Conservation (phyloP, 176 grass and related monocot species). For the Eremochloa ophiuroides region DNA sequence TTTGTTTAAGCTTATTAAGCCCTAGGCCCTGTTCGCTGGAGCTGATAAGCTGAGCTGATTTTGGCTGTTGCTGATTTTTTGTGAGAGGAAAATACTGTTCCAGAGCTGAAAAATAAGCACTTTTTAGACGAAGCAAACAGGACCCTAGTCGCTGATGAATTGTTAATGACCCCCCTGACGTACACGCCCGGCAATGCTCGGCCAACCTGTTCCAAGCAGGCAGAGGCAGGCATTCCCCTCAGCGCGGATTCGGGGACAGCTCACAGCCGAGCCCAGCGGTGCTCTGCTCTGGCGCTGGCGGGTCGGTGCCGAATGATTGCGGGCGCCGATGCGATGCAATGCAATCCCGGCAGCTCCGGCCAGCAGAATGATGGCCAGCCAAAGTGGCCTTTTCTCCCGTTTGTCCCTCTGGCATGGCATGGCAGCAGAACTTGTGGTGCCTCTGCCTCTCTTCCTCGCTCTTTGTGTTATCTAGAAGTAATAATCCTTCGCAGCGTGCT, state of each 20-base stretch:
- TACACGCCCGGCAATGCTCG: not conserved
- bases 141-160: not conserved
- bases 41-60: too few species aligned
- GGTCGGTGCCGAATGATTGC: conserved; percentile 10
- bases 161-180: conserved; percentile 13
- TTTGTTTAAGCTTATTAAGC: not conserved
- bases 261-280: not conserved
- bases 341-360: too few species aligned
- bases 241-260: conserved; percentile 2
- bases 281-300: not conserved
- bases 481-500: too few species aligned
- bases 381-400: conserved; percentile 11
- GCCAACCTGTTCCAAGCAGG: conserved; percentile 33
- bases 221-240: not conserved
- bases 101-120: too few species aligned
- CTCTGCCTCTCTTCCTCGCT: too few species aligned
- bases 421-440: not conserved
- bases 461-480: too few species aligned
- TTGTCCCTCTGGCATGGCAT: not conserved
- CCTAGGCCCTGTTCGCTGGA: too few species aligned
- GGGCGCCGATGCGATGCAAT: too few species aligned
- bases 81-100: too few species aligned
- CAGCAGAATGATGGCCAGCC: conserved; percentile 14
- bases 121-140: too few species aligned
- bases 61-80: too few species aligned